Base-by-base conservation (phyloP, 805 yeast genomes). In the Sungouiozyma intestinalis region DNA sequence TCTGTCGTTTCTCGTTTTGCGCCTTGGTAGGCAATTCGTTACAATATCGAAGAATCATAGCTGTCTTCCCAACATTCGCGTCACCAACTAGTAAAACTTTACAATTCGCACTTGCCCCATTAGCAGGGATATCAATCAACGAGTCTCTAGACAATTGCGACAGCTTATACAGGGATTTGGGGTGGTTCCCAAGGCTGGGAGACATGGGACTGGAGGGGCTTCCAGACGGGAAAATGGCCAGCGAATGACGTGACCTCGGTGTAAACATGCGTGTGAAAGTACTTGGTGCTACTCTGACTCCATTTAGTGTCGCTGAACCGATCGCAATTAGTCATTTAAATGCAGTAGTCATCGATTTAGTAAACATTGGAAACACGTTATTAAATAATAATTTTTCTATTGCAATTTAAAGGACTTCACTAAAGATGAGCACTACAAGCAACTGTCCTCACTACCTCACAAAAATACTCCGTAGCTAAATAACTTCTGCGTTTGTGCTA, bases 1-100 rank as follows among this genome's bases (percentile, higher is more conserved):
- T 6, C 27, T 27, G 7, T 36, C 36, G 27, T n/a, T 27, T 44
- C 24, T 44, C 37, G 11, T 24, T 24, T 29, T 54, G 57, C 2
- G 50, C 46, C 35, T 48, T 48, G 3, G 62, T 59, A 16, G 58
- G 57, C 7, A 62, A 43, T 38, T 61, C 65, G 40, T 66, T 63
- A 46, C 71, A 68, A 43, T 68, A 71, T 16, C 66, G 62, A 5
- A 70, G 45, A 3, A 71, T 62, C 47, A 71, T 57, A 1, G 75
- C 73, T 7, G 73, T 66, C 45, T 71, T 71, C 1, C 76, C 76
- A 2, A 71, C 74, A 11, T 71, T 69, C 2, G 73, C 67, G 37
- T 70, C 69, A 2, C 76, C 75, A 21, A 71, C 58, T 4, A 69
- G 52, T 8, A 69, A 49, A 3, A 68, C 43, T 46, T 69, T 69